Evolutionary conservation across 331 rosid genomes (phyloP), one percentile per base, ranked within the genome.

Genomic region (Quercus tomentella): DNA sequence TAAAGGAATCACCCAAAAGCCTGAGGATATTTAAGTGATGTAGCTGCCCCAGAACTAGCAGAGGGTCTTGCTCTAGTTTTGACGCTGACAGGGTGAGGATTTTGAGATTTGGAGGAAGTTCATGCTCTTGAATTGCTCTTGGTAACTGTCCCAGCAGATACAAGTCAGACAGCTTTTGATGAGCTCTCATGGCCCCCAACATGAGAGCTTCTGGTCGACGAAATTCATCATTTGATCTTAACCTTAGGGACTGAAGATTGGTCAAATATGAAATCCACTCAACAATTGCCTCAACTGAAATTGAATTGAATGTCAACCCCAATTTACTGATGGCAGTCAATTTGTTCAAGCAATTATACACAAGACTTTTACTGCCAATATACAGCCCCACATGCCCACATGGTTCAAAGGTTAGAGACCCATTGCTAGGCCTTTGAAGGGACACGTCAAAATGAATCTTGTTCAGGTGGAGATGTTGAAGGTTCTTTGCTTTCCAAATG

Each of bases 271-370:
- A 55, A 72, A 77, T 33, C 75, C 68, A 31, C 23, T 35, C 7
- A 17, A 69, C 81, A 33, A 77, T 54, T 21, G 4, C 75, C 51
- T 21, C 25, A 7, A 16, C 1, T 43, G 2, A 57, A 25, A 58
- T 5, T 35, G 75, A 55, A 58, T 23, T 56, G 67, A 54, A 68
- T 55, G 81, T 77, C 68, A 77, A 28, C 10, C 68, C 69, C 75
- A 77, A 22, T 43, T 76, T 76, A 20, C 16, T 45, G 21, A 76
- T 31, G n/a, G 16, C 8, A 15, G 20, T n/a, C 75, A 70, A 45
- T 7, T 37, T 37, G 45, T 37, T 37, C 45, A 37, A 37, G 45
- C 10, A 37, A 37, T 37, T 37, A 37, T 7, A 37, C 45, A 7
- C 11, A 1, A 37, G 45, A 37, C 45, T 37, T 8, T 37, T 37